Evolutionary conservation across 257 asterid species (phyloP), one percentile per base, ranked within the genome.

Genomic region (Solanum boliviense): DNA sequence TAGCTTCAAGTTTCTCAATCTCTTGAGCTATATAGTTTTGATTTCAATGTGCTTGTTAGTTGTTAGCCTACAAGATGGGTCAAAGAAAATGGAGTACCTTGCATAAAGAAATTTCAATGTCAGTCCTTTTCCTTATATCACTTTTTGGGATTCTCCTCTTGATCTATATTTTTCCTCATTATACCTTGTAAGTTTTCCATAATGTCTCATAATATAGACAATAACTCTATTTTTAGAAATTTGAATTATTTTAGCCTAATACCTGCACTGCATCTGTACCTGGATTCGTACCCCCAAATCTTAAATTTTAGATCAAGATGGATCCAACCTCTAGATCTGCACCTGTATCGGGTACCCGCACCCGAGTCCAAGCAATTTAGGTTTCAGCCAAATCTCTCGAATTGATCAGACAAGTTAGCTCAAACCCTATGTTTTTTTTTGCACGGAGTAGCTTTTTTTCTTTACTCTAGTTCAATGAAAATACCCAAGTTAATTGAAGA

Each of bases 1-100:
- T 86, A 73, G 29, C 89, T 86, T 86, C 87, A 83, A 82, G 88
- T 83, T 58, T 32, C 88, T 89, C 86, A 75, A 74, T 81, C 75
- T 85, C 79, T 86, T 75, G 44, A 67, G 86, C 86, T 48, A 11
- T 65, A n/a, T 9, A 84, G 36, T 35, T 62, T 34, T 41, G 21
- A 58, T 27, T 27, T 65, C 87, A 84, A 36, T 84, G 84, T 78
- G 36, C 65, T 41, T 78, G 58, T 41, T 39, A 41, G 84, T 41
- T 39, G 58, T 78, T 39, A 41, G 65, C 23, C 36, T n/a, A 78
- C 84, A 41, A 41, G 36, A 41, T 41, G n/a, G 65, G 62, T 78
- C 84, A 41, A 60, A 60, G 68, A 60, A 60, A 60, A 21, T 60
- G 13, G 27, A 23, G 68, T 60, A 60, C 68, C 68, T 60, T 60